Percentiles rank a stretch among this genome's conserved stretches.
Evolutionary conservation across 2,329 filamentous ascomycete genomes (phyloP).

Genomic region (Torrubiella hemipterigena): DNA sequence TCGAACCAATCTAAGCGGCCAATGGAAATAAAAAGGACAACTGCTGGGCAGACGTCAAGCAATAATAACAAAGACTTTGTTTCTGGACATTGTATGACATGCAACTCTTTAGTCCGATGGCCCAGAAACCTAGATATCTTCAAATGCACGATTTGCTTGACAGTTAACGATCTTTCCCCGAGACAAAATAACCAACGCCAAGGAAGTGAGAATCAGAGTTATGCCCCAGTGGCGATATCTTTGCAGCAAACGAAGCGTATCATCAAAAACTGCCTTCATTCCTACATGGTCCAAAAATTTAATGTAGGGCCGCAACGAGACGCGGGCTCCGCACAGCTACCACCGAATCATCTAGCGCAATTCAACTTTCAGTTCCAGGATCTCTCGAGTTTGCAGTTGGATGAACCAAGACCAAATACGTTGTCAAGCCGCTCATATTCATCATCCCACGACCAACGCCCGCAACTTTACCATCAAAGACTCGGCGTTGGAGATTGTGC

Average conservation of each 20-base stretch:
- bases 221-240: neutral
- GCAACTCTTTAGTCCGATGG: constrained; percentile 70
- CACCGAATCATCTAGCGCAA: no score
- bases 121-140: constrained; percentile 62
- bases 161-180: constrained; percentile 54
- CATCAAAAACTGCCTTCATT: constrained; percentile 19
- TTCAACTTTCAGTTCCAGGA: no score
- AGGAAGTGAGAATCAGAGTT: constrained; percentile 5
- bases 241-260: constrained; percentile 19
- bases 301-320: neutral
- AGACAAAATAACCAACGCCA: neutral
- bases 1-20: no score
- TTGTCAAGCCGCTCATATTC: no score
- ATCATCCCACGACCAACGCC: no score
- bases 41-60: no score
- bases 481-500: no score
- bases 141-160: constrained; percentile 72
- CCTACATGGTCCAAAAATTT: constrained; percentile 15
- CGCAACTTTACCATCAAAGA: no score
- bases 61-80: constrained; percentile 46
- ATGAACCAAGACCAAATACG: no score
- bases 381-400: no score
- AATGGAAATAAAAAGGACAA: constrained; percentile 7
- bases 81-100: constrained; percentile 74
- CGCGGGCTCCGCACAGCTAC: no score